A percentile compares a stretch with the other conserved stretches of the same genome.
phyloP scores from a whole-genome alignment of 2,329 filamentous ascomycete species.

The Trichoderma sp. region DNA sequence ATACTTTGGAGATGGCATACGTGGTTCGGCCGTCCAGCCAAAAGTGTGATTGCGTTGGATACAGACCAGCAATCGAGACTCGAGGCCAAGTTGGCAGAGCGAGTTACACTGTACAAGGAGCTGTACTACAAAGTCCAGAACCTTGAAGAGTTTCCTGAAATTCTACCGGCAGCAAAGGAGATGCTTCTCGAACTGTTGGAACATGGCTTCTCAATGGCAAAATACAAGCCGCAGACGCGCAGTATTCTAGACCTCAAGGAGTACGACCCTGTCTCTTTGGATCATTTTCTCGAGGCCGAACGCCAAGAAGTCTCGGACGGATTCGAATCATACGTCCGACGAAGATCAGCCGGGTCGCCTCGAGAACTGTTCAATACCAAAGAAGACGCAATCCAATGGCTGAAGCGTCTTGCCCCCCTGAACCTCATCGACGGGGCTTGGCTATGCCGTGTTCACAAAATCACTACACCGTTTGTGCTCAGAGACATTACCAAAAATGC shows the following conservation, averaged over 20 bases:
- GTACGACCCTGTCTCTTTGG: conserved; percentile 8
- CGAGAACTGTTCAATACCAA: conserved; percentile 25
- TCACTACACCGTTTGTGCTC: conserved; percentile 47
- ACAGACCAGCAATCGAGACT: conserved; percentile 1
- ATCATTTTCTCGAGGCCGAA: conserved; percentile 23
- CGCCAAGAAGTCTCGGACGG: conserved; percentile 19
- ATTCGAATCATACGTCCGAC: conserved; percentile 24
- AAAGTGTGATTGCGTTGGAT: not conserved
- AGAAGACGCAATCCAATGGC: conserved; percentile 23
- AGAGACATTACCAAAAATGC: conserved; percentile 39
- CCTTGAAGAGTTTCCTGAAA: conserved; percentile 28
- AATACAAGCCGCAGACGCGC: conserved; percentile 1
- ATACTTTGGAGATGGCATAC: not conserved
- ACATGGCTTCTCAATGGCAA: conserved; percentile 5
- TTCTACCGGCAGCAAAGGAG: conserved; percentile 26
- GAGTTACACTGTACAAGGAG: conserved; percentile 25
- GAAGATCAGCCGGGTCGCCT: conserved; percentile 20
- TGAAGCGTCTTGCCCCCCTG: conserved; percentile 26
- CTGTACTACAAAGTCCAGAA: conserved; percentile 32
- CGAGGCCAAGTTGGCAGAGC: conserved; percentile 6
- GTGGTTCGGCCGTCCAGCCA: not conserved
- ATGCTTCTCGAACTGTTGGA: conserved; percentile 24
- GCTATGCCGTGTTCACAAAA: conserved; percentile 50
- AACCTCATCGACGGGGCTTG: conserved; percentile 52
- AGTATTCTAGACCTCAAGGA: conserved; percentile 24